phyloP scores from a whole-genome alignment of 1,284 basidiomycete species.

The Microbotryum silenes-acaulis region DNA sequence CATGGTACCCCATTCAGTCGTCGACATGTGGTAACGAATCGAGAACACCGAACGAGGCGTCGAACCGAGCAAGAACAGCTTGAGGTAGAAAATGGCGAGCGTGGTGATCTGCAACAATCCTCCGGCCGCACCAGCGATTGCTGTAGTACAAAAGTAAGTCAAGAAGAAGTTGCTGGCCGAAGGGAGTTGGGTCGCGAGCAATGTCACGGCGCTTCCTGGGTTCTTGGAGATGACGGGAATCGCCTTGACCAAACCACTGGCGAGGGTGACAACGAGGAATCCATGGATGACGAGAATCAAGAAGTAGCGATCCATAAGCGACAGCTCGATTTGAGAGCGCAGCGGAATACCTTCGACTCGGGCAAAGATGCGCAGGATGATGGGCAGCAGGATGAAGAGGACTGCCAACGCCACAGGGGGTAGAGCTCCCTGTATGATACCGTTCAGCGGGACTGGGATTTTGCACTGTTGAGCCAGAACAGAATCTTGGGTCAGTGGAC shows the following conservation, averaged over 20 bases:
- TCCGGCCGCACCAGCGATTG: slow-evolving; percentile 63
- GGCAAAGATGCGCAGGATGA: slow-evolving; percentile 69
- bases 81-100: slow-evolving; percentile 75
- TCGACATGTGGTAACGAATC: slow-evolving; percentile 61
- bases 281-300: slow-evolving; percentile 86
- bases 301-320: slow-evolving; percentile 85
- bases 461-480: not conserved
- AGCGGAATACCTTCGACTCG: slow-evolving; percentile 75
- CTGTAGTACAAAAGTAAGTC: slow-evolving; percentile 53
- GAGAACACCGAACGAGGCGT: slow-evolving; percentile 78
- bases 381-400: slow-evolving; percentile 84
- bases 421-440: slow-evolving; percentile 84
- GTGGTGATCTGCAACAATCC: slow-evolving; percentile 71
- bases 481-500: too few relatives aligned
- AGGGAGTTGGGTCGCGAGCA: slow-evolving; percentile 65
- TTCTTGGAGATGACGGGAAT: slow-evolving; percentile 56
- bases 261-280: slow-evolving; percentile 76
- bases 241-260: slow-evolving; percentile 68
- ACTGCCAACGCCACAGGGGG: slow-evolving; percentile 78
- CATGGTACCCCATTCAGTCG: slow-evolving; percentile 70
- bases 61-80: slow-evolving; percentile 70
- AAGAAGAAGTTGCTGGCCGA: slow-evolving; percentile 88
- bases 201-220: slow-evolving; percentile 54
- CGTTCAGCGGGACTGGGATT: slow-evolving; percentile 48
- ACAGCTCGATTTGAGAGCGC: slow-evolving; percentile 72